Conservation (phyloP, 306 rosid genomes). For the Coriaria nepalensis region DNA sequence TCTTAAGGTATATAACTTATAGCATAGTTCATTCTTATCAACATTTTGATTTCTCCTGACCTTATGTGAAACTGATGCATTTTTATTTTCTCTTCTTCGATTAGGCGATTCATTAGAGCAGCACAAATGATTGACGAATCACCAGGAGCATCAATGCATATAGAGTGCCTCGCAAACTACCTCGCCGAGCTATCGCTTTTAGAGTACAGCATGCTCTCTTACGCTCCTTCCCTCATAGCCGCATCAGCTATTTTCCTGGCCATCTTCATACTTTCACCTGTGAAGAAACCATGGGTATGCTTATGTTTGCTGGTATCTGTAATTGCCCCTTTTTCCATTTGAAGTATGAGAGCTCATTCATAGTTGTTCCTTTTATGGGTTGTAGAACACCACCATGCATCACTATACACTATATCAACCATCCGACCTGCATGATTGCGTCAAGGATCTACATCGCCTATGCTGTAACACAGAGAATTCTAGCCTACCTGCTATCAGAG, state of each 20-base stretch:
- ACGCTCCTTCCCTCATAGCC: slow-evolving; percentile 74
- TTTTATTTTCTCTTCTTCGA: not conserved
- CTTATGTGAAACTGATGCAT: not conserved
- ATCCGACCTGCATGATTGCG: slow-evolving; percentile 23
- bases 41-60: not conserved
- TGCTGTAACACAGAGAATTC: slow-evolving; percentile 25
- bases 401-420: slow-evolving; percentile 47
- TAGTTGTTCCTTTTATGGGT: not conserved
- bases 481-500: slow-evolving; percentile 40
- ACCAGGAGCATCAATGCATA: slow-evolving; percentile 49
- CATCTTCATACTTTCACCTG: slow-evolving; percentile 47
- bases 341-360: not conserved
- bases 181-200: slow-evolving; percentile 74
- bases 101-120: slow-evolving; percentile 83
- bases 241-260: slow-evolving; percentile 89
- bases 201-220: slow-evolving; percentile 72
- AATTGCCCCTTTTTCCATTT: not conserved
- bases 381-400: slow-evolving; percentile 41
- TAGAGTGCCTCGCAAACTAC: slow-evolving; percentile 84
- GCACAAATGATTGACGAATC: slow-evolving; percentile 68
- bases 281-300: slow-evolving; percentile 80
- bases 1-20: slow-evolving; percentile 38
- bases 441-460: slow-evolving; percentile 37
- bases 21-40: not conserved
- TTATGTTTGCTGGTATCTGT: not conserved